Percentiles rank a stretch among this genome's conserved stretches.
Evolutionary conservation across 352 stramenopile species (phyloP).

Genomic region (Sclerospora graminicola): DNA sequence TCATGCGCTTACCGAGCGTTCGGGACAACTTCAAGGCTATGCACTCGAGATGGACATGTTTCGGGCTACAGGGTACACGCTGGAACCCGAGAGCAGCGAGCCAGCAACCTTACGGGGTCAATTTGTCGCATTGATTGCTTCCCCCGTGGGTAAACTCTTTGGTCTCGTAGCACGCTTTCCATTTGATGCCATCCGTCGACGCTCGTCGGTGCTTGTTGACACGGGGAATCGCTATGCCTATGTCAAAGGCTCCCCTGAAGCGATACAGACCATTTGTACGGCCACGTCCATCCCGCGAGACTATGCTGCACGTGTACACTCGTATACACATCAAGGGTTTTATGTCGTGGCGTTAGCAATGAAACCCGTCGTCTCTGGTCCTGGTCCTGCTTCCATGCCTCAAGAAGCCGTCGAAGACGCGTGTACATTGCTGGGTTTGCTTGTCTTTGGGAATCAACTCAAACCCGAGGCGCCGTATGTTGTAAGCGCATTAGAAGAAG

Average conservation of each 20-base stretch:
- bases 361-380: conserved; percentile 26
- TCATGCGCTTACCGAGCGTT: too few relatives aligned
- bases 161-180: conserved; percentile 57
- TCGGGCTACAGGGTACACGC: too few relatives aligned
- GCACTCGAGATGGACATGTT: too few relatives aligned
- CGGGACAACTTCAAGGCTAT: too few relatives aligned
- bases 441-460: conserved; percentile 87
- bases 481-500: conserved; percentile 62
- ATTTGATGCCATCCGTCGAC: conserved; percentile 61
- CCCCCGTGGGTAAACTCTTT: conserved; percentile 58
- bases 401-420: conserved; percentile 74
- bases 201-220: conserved; percentile 56
- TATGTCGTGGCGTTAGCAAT: conserved; percentile 33
- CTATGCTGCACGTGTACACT: too few relatives aligned
- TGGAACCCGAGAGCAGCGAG: conserved; percentile 33
- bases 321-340: too few relatives aligned
- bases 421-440: conserved; percentile 71
- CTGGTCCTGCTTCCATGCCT: conserved; percentile 4
- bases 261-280: conserved; percentile 53
- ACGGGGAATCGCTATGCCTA: conserved; percentile 58
- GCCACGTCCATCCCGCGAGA: conserved; percentile 6
- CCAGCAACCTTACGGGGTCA: conserved; percentile 11
- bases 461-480: conserved; percentile 79
- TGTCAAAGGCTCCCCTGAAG: conserved; percentile 62
- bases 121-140: conserved; percentile 56